These are phyloP conservation scores for Kwoniella dejecticola DNA, from an alignment of 768 basidiomycete species.

Conservation along the genomic window DNA sequence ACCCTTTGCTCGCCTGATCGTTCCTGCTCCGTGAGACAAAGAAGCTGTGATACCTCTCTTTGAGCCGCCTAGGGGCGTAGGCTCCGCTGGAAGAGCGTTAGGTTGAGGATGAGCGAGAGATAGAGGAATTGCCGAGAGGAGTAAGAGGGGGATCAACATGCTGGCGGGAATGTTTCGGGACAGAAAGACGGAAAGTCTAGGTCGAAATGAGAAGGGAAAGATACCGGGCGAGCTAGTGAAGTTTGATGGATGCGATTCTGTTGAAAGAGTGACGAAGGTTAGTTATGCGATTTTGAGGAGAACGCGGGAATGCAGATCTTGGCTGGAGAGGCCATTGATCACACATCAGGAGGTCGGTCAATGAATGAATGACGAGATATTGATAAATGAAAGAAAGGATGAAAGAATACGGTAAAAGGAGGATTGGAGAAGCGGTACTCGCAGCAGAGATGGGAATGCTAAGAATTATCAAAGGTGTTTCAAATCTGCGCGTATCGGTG, in stretches of 20 bases:
- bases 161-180: not conserved
- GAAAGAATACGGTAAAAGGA: not conserved
- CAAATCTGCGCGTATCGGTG: not conserved
- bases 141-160: not conserved
- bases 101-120: constrained; percentile 30
- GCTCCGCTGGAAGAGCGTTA: constrained; percentile 13
- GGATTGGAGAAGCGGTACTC: not conserved
- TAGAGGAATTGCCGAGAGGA: constrained; percentile 16
- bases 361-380: too few relatives aligned
- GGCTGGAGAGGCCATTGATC: not conserved
- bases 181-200: not conserved
- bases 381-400: not conserved
- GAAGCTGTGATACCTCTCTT: constrained; percentile 18
- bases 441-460: not conserved
- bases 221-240: not conserved
- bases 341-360: not conserved
- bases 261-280: constrained; percentile 8
- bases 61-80: constrained; percentile 15
- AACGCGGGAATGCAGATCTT: not conserved
- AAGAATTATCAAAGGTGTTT: not conserved
- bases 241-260: not conserved
- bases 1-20: constrained; percentile 13
- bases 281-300: not conserved
- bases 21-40: constrained; percentile 25
- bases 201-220: too few relatives aligned